These are phyloP conservation scores for Ploettnerulaceae sp. DNA, from an alignment of 2,329 filamentous ascomycete genomes.

Conservation along the genomic window DNA sequence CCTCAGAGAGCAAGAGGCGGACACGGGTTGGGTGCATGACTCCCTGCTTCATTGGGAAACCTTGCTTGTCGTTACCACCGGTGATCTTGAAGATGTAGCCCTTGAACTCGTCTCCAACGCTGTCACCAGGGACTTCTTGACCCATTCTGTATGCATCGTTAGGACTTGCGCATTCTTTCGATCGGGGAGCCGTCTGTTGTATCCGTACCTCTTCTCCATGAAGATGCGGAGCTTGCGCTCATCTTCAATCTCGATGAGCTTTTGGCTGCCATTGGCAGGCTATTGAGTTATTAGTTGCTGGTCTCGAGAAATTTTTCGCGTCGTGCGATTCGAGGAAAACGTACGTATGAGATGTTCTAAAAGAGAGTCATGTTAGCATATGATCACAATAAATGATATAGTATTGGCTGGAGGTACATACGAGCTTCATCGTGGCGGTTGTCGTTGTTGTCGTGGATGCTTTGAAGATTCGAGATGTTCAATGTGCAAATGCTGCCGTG, in stretches of 20 bases:
- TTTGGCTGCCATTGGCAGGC: slow-evolving; percentile 99
- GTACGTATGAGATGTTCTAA: slow-evolving; percentile 35
- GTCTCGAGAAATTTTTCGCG: slow-evolving; percentile 5
- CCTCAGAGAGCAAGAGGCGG: slow-evolving; percentile 88
- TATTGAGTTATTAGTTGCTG: slow-evolving; percentile 25
- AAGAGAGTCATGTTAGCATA: slow-evolving; percentile 23
- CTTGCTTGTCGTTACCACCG: slow-evolving; percentile 99
- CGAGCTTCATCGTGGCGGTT: slow-evolving; percentile 33
- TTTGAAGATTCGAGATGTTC: too few species aligned
- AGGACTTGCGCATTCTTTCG: slow-evolving; percentile 28
- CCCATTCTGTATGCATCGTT: slow-evolving; percentile 59
- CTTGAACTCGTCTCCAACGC: slow-evolving; percentile 98
- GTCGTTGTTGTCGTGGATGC: slow-evolving; percentile 12
- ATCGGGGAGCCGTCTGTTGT: slow-evolving; percentile 43
- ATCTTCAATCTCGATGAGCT: slow-evolving; percentile 98
- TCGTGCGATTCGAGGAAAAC: slow-evolving; percentile 15
- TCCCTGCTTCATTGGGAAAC: slow-evolving; percentile 99
- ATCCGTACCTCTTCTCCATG: slow-evolving; percentile 80
- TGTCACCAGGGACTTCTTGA: slow-evolving; percentile 87
- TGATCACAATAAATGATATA: slow-evolving; percentile 5
- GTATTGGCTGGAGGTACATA: slow-evolving; percentile 19
- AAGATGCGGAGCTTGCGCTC: slow-evolving; percentile 98
- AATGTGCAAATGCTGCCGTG: too few species aligned
- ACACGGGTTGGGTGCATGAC: slow-evolving; percentile 99
- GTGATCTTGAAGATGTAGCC: slow-evolving; percentile 99